Evolutionary conservation across 2,329 filamentous ascomycete species (phyloP).

Genomic region (Chaetomium olivaceum): DNA sequence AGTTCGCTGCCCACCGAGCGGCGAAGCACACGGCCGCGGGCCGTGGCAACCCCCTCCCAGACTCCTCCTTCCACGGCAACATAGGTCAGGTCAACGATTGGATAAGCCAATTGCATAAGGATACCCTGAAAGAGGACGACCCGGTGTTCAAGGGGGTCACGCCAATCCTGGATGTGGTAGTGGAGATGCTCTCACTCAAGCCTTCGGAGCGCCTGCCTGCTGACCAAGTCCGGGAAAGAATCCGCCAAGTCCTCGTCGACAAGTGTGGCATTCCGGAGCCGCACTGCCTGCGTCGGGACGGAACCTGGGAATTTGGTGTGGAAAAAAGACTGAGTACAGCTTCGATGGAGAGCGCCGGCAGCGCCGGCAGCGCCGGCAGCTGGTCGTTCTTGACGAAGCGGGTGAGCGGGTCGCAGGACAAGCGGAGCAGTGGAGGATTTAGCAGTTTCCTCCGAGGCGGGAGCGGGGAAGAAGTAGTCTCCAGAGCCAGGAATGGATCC

Average conservation of each 20-base stretch:
- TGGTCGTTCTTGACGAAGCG: too few relatives aligned
- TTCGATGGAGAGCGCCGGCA: conserved; percentile 18
- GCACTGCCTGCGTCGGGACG: conserved; percentile 56
- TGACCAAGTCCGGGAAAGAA: conserved; percentile 51
- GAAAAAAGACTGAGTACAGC: conserved; percentile 31
- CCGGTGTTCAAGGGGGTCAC: conserved; percentile 52
- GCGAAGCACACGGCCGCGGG: conserved; percentile 62
- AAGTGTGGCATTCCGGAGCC: conserved; percentile 50
- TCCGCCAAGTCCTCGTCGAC: conserved; percentile 55
- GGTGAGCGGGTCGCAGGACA: conserved; percentile 27
- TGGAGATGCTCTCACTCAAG: conserved; percentile 55
- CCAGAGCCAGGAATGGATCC: background rate
- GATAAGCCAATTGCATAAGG: conserved; percentile 62
- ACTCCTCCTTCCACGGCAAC: conserved; percentile 73
- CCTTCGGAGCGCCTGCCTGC: conserved; percentile 56
- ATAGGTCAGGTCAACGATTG: conserved; percentile 67
- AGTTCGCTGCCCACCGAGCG: conserved; percentile 66
- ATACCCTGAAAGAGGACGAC: conserved; percentile 55
- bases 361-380: conserved; percentile 31
- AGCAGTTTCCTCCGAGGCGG: background rate
- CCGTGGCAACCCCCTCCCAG: conserved; percentile 61
- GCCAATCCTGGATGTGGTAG: conserved; percentile 54
- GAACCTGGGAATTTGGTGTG: conserved; percentile 32
- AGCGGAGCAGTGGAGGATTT: background rate
- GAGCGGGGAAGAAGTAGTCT: background rate